Evolutionary conservation across 768 basidiomycete species (phyloP), one percentile per base, ranked within the genome.

Genomic region (Tephrocybe sp.): DNA sequence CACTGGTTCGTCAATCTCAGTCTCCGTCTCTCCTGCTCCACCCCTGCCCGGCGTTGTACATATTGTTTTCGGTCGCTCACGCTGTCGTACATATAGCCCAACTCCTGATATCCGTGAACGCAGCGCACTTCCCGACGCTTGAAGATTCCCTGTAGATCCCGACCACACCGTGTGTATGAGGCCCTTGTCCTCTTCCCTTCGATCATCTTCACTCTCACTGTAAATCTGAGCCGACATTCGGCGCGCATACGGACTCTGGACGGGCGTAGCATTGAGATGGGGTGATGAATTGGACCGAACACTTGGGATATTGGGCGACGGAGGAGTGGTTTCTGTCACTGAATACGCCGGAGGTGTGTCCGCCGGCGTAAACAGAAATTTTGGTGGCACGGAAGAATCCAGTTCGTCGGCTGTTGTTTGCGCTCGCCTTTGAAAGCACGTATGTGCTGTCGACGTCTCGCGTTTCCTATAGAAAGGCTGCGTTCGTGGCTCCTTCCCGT

Each of bases 1-100:
- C 62, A 89, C 88, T 30, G 83, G 83, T 60, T 90, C 88, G 58
- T 90, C 88, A 11, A 80, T 74, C 62, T 90, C 88, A 0, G 88
- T 89, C 62, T 90, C 88, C 0, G 88, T 89, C 68, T 90, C 88
- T 6, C 86, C 86, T 23, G 85, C 86, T 54, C 87, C 83, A 34
- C 70, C 60, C 48, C 72, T 71, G 2, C 77, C 85, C 15, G 79
- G 81, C 0, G 79, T 73, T 0, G 87, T 89, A n/a, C 80, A 85
- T 59, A 89, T 88, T 28, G 65, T 66, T 60, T 75, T 80, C 45
- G 72, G 64, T 24, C 68, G 71, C 15, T 63, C 61, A 21, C 72
- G 67, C 49, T 65, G 62, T 6, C 64, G 51, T 15, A 54, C 25
- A 17, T 55, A 43, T 25, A 44, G 46, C 11, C 58, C 51, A 10